Evolutionary conservation across 495 filamentous ascomycete species (phyloP), one percentile per base, ranked within the genome.

Genomic region (Hypoxylon lenormandii): DNA sequence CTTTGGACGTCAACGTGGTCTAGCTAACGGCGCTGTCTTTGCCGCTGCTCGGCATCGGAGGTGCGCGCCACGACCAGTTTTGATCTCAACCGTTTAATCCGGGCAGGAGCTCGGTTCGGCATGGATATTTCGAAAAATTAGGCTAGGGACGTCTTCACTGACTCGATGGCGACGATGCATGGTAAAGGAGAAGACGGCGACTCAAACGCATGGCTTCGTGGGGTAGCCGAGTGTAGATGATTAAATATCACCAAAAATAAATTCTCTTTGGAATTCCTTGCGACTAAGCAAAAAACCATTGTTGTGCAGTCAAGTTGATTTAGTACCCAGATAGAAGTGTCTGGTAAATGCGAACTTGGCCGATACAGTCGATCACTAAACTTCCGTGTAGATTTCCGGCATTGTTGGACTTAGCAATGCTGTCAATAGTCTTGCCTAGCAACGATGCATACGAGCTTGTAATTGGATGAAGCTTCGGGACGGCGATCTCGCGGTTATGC

Each of bases 401-500:
- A 15, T 8, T 18, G 0, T 21, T 19, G 16, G 42, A 5, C 15
- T 15, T 42, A n/a, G 38, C 5, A 5, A 26, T 26, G 23, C 13
- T 22, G 5, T 50, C 15, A 13, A 22, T 26, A 16, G 22, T n/a
- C 12, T 22, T 26, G 15, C 26, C 48, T 19, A 36, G 16, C 8
- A n/a, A 5, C 18, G 12, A 42, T 30, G 15, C 15, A 21, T 55
- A 43, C 21, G 7, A 15, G 11, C 2, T 53, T 33, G 26, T 18
- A 7, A 56, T 70, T 61, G 61, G 52, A 48, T 11, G 38, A 58
- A 33, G 7, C 33, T 43, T 61, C 68, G 63, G 71, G 45, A 72
- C 46, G 72, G 19, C 60, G 72, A 74, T 74, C 72, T 69, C 21
- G 72, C 68, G 64, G 60, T 52, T 67, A 71, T 60, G 40, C 22